Conservation (phyloP, 73 alveolate genomes). For the Urostyla sp. region DNA sequence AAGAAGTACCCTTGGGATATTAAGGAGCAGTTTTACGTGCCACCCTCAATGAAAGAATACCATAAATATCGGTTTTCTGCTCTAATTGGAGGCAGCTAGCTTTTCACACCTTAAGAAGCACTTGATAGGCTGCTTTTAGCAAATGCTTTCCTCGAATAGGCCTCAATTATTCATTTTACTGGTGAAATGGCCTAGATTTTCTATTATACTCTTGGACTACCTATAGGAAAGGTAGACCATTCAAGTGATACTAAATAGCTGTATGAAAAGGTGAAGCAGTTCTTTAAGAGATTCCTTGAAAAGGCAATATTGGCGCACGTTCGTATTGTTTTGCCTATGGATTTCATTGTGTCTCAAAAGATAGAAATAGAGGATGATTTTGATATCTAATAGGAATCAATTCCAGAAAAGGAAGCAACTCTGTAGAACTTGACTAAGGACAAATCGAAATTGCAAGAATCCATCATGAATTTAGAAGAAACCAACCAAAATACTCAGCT, state of each 20-base stretch:
- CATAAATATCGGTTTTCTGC: not conserved
- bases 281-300: constrained; percentile 29
- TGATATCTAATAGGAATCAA: not conserved
- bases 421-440: too few relatives aligned
- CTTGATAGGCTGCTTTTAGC: constrained; percentile 46
- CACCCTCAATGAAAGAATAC: constrained; percentile 19
- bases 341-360: constrained; percentile 36
- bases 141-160: constrained; percentile 49
- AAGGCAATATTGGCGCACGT: constrained; percentile 39
- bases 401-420: constrained; percentile 4
- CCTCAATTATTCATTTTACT: not conserved
- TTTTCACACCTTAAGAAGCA: not conserved
- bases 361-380: constrained; percentile 36
- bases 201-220: constrained; percentile 60
- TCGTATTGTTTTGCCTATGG: constrained; percentile 59
- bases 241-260: not conserved
- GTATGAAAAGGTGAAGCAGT: constrained; percentile 15
- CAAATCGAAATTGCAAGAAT: too few relatives aligned
- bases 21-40: constrained; percentile 14
- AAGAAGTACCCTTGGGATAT: constrained; percentile 33
- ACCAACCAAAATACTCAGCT: not conserved
- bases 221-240: constrained; percentile 47
- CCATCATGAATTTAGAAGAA: not conserved
- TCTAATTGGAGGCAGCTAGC: constrained; percentile 31
- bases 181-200: constrained; percentile 61